Conservation (phyloP, 1,284 basidiomycete species). For the Neolentinus lepideus region DNA sequence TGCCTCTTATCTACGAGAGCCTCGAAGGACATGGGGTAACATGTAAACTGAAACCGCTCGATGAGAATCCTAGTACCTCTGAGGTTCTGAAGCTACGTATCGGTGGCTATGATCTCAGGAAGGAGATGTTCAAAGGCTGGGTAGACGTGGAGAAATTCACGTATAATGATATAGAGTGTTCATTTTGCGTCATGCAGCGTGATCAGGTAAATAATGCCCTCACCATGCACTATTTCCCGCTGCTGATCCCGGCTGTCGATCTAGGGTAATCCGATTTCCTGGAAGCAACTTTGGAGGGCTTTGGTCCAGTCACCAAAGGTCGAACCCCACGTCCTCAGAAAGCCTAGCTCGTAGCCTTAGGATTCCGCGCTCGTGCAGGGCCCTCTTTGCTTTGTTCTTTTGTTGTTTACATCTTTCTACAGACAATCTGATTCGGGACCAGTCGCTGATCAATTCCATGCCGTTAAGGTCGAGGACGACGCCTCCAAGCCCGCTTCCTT, state of each 20-base stretch:
- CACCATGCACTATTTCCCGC: not conserved
- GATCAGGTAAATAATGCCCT: constrained; percentile 41
- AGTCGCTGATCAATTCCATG: no score
- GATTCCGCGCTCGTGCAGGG: not conserved
- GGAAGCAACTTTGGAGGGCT: constrained; percentile 65
- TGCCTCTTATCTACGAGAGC: constrained; percentile 43
- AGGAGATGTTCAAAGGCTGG: constrained; percentile 62
- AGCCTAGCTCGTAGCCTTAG: constrained; percentile 11
- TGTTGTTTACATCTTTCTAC: not conserved
- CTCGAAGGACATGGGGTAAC: constrained; percentile 43
- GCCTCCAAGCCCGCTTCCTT: no score
- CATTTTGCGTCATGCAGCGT: constrained; percentile 60
- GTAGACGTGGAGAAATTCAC: constrained; percentile 55
- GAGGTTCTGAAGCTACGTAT: constrained; percentile 30
- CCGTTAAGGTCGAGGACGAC: no score
- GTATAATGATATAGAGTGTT: constrained; percentile 37
- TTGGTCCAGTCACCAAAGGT: constrained; percentile 43
- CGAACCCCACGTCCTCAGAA: constrained; percentile 51
- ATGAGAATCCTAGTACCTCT: not conserved
- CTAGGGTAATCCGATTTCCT: constrained; percentile 69
- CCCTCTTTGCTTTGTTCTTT: not conserved
- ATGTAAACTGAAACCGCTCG: constrained; percentile 32
- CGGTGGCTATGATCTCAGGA: constrained; percentile 56
- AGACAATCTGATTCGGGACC: no score
- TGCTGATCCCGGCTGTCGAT: no score